Evolutionary conservation across 345 rosid species (phyloP), one percentile per base, ranked within the genome.

Genomic region (Hypericum androsaemum): DNA sequence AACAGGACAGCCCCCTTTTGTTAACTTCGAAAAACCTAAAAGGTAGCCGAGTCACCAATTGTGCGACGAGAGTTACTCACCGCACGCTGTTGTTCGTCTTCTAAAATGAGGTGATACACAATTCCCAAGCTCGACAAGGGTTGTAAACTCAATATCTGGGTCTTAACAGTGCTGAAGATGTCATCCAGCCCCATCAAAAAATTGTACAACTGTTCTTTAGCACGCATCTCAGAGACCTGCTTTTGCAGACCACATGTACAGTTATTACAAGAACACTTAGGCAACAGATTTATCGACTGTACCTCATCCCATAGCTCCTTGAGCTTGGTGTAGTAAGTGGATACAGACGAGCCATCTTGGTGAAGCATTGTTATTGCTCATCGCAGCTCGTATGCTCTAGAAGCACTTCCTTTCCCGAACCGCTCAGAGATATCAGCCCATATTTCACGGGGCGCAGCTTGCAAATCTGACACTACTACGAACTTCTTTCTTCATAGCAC

Each of bases 31-130:
- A n/a, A n/a, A n/a, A n/a, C n/a, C n/a, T n/a, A n/a, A n/a, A n/a
- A n/a, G n/a, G n/a, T n/a, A n/a, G n/a, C n/a, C n/a, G n/a, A n/a
- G n/a, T n/a, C n/a, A n/a, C n/a, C n/a, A n/a, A n/a, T n/a, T n/a
- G n/a, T n/a, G n/a, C n/a, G n/a, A n/a, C n/a, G n/a, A n/a, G n/a
- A n/a, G n/a, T n/a, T n/a, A n/a, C n/a, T n/a, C n/a, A n/a, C n/a
- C n/a, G n/a, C n/a, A n/a, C n/a, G n/a, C 7, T 40, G 37, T 40
- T 53, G 46, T 13, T 53, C 47, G 17, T 40, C 57, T 10, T 53
- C 46, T 4, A 12, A 35, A 10, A 39, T 37, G 1, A 53, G 12
- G 10, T 53, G 57, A 39, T 53, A 53, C 5, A 15, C 35, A 16
- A 7, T 8, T 0, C 44, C 13, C 7, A 53, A 45, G 17, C 8